Evolutionary conservation across 495 filamentous ascomycete genomes (phyloP).

Genomic region (Amphirosellinia nigrospora): DNA sequence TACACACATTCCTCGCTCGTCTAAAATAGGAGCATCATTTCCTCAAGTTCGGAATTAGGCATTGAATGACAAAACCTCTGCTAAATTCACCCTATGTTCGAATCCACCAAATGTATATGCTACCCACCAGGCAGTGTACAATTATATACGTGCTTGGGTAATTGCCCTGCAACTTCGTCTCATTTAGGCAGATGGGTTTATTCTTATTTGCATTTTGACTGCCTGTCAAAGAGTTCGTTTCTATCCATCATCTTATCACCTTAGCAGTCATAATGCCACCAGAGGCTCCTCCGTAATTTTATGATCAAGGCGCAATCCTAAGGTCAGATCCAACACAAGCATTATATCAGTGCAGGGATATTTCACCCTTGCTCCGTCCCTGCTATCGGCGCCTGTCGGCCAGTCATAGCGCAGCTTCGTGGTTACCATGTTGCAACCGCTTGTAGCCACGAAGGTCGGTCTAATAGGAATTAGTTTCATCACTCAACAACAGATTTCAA

Average conservation of each 20-base stretch:
- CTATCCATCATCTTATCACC: neutral
- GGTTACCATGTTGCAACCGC: neutral
- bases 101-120: neutral
- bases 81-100: neutral
- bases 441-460: neutral
- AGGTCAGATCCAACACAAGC: neutral
- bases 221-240: neutral
- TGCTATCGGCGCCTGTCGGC: neutral
- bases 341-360: neutral
- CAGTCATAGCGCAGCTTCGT: neutral
- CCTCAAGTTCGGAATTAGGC: neutral
- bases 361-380: neutral
- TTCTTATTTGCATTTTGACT: neutral
- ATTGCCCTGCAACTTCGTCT: neutral
- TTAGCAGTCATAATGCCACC: neutral
- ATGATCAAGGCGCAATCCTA: neutral
- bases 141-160: neutral
- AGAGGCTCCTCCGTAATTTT: neutral
- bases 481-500: neutral
- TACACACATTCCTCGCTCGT: too few species aligned
- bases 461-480: slow-evolving; percentile 8
- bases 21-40: neutral
- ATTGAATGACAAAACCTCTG: neutral
- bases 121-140: neutral
- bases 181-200: neutral